Percentiles rank a stretch among this genome's conserved stretches.
These are phyloP conservation scores for Colletotrichum brevisporum DNA, from an alignment of 2,329 filamentous ascomycete genomes.

Conservation along the genomic window DNA sequence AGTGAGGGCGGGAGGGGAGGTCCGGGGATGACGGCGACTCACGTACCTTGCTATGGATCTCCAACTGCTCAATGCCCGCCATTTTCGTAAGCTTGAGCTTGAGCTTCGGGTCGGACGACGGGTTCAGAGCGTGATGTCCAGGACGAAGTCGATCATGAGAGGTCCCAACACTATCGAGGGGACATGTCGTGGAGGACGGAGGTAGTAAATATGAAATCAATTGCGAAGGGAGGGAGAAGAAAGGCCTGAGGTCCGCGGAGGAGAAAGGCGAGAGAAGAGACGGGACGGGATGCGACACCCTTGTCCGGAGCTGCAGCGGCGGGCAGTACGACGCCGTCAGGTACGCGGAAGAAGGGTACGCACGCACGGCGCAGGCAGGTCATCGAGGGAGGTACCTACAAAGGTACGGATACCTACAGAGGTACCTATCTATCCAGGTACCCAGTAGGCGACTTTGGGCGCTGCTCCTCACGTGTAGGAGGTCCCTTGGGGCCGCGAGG, in stretches of 20 bases:
- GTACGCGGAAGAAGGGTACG: slow-evolving; percentile 13
- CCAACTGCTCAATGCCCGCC: slow-evolving; percentile 96
- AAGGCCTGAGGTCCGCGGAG: slow-evolving; percentile 9
- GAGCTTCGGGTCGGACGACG: background rate
- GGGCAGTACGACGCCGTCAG: slow-evolving; percentile 4
- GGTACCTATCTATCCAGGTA: background rate
- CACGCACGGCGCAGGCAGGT: background rate
- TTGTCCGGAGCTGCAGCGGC: slow-evolving; percentile 25
- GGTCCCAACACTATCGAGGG: slow-evolving; percentile 20
- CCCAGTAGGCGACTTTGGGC: background rate
- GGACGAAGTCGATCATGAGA: background rate
- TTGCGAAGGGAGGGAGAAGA: slow-evolving; percentile 10
- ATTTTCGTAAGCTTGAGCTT: slow-evolving; percentile 61
- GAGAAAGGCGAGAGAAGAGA: slow-evolving; percentile 24
- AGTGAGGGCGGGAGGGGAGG: slow-evolving; percentile 4
- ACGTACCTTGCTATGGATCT: slow-evolving; percentile 95
- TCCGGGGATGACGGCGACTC: slow-evolving; percentile 10
- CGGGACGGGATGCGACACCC: slow-evolving; percentile 40
- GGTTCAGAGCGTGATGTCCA: background rate
- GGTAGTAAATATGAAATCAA: slow-evolving; percentile 24
- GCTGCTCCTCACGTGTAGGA: slow-evolving; percentile 5
- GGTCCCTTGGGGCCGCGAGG: slow-evolving; percentile 27
- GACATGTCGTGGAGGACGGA: slow-evolving; percentile 28
- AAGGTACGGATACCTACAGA: background rate
- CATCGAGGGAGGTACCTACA: background rate